These are phyloP conservation scores for Forsythia viridissima DNA, from an alignment of 257 asterid genomes.

Conservation along the genomic window DNA sequence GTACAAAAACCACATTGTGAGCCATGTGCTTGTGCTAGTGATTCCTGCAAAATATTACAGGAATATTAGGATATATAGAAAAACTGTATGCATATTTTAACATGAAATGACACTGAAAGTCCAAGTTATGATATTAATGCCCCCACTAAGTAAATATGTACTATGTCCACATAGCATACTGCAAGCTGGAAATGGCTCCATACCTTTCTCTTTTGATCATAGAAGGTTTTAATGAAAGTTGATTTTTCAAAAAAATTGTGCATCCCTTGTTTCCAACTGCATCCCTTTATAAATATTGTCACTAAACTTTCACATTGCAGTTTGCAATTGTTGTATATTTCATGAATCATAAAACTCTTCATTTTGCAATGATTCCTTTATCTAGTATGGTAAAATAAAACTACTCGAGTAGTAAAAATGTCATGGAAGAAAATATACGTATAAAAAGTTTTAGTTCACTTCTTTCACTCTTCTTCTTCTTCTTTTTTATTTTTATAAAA, in stretches of 20 bases:
- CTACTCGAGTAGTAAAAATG: background rate
- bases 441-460: background rate
- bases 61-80: slow-evolving; percentile 14
- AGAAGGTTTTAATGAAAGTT: too few relatives aligned
- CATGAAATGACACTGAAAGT: background rate
- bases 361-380: background rate
- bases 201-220: background rate
- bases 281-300: background rate
- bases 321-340: background rate
- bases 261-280: background rate
- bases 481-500: background rate
- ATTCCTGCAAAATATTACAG: slow-evolving; percentile 58
- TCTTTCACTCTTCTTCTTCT: background rate
- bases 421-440: background rate
- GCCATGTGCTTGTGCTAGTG: slow-evolving; percentile 83
- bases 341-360: background rate
- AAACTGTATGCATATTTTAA: background rate
- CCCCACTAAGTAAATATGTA: background rate
- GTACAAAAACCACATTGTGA: slow-evolving; percentile 99
- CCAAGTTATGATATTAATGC: background rate
- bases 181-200: background rate
- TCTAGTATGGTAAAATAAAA: background rate
- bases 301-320: background rate
- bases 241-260: background rate
- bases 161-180: background rate